Base-by-base conservation (phyloP, 441 rosid genomes). In the Hura crepitans region DNA sequence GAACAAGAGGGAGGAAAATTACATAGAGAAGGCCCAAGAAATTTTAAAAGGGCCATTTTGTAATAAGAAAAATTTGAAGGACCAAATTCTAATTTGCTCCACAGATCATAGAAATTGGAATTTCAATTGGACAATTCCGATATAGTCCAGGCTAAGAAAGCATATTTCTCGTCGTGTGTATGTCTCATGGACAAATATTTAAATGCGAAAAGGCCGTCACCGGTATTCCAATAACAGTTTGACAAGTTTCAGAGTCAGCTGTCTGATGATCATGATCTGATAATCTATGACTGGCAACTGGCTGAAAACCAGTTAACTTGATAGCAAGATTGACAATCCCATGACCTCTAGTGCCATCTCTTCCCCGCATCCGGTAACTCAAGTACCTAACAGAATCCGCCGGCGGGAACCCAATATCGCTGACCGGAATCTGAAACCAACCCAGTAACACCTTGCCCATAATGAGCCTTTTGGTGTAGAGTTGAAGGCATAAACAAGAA, bases 391-490 rank as follows among this genome's bases (percentile, higher is more conserved):
- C 73, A 4, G 82, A 72, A 10, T 77, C 83, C 28, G 7, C 72
- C n/a, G 82, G 80, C 30, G 73, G 78, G 23, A 69, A 71, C 64
- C 71, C 72, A 22, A 85, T 68, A 43, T 87, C 92, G 23, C 54
- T 51, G 10, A 76, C 83, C 17, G 86, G 89, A 72, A 87, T 79
- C 77, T 51, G 85, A 54, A 84, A 84, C 87, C 88, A 87, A n/a
- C 92, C 92, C 56, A 87, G 64, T 7, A 69, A 46, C 46, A 80
- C 45, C 53, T 20, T 65, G 57, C 89, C 87, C 12, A 59, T 31
- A 28, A 77, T 62, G 64, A 76, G 81, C 42, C 79, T 53, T 62
- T 81, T 79, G 28, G 80, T 78, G 66, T 77, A 83, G 45, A 85
- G 75, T 20, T 72, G 68, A 37, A 87, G 76, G 46, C 54, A 49